Conservation (phyloP, 768 basidiomycete genomes). For the Pleurotus djamor region DNA sequence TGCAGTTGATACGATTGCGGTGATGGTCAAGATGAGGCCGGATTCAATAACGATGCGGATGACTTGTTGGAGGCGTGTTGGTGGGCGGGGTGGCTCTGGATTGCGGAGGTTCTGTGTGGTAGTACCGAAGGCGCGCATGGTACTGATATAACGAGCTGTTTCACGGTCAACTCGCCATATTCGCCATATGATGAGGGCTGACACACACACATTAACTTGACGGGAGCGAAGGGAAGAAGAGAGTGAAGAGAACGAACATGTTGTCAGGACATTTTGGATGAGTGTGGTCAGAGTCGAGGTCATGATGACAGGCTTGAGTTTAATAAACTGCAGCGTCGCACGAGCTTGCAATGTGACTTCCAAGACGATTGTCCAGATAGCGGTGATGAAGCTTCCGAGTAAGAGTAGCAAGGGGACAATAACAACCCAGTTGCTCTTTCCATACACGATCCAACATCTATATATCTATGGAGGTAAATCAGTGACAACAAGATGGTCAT, state of each 20-base stretch:
- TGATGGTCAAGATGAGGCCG: conserved; percentile 8
- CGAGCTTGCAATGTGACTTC: neutral
- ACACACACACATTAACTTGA: too few relatives aligned
- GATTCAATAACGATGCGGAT: conserved; percentile 13
- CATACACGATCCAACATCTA: conserved; percentile 12
- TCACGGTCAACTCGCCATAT: conserved; percentile 11
- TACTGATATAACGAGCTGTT: neutral
- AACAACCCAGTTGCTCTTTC: conserved; percentile 2
- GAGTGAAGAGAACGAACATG: neutral
- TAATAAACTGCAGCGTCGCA: neutral
- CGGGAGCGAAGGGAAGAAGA: too few relatives aligned
- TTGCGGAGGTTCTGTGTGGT: too few relatives aligned
- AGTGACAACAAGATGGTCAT: neutral
- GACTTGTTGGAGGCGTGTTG: conserved; percentile 10
- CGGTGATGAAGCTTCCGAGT: neutral
- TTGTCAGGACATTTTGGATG: conserved; percentile 9
- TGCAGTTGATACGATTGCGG: conserved; percentile 8
- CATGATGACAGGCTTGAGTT: conserved; percentile 5
- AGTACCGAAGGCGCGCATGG: neutral
- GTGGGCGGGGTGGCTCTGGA: too few relatives aligned
- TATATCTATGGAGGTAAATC: conserved; percentile 7
- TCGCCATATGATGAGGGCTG: conserved; percentile 11
- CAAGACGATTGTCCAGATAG: conserved; percentile 5
- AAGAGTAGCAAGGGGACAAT: conserved; percentile 7
- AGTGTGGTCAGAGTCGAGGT: conserved; percentile 6